Evolutionary conservation across 345 rosid genomes (phyloP).

Genomic region (Eucalyptus guilfoylei): DNA sequence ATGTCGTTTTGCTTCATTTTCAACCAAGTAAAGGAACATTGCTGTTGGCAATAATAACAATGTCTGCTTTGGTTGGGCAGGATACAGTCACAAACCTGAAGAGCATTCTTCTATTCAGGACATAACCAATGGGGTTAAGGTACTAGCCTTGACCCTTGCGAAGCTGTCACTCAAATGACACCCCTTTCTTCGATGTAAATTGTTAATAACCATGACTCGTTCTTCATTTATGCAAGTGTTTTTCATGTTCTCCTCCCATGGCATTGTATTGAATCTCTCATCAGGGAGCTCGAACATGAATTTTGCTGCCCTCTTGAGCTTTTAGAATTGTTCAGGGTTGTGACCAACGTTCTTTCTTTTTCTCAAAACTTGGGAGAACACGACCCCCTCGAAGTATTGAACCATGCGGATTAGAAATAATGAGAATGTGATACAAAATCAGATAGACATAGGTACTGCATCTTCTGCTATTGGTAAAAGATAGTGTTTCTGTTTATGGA

Average conservation of each 20-base stretch:
- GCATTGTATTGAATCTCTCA: background rate
- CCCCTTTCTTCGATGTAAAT: background rate
- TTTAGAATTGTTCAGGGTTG: background rate
- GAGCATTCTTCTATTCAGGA: conserved; percentile 59
- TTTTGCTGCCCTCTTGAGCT: background rate
- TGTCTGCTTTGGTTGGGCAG: conserved; percentile 25
- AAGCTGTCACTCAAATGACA: conserved; percentile 37
- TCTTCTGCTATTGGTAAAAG: background rate
- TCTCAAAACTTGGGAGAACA: background rate
- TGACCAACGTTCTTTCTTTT: background rate
- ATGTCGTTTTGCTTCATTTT: background rate
- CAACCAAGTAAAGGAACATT: background rate
- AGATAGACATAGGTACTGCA: background rate
- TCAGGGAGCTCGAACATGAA: background rate
- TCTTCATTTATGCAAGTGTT: background rate
- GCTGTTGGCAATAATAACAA: background rate
- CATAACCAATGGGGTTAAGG: conserved; percentile 75
- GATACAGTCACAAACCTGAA: conserved; percentile 95
- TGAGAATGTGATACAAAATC: background rate
- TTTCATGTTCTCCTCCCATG: background rate
- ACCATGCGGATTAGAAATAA: background rate
- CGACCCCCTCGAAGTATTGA: background rate
- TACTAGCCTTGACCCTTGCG: conserved; percentile 62
- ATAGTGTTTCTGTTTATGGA: background rate
- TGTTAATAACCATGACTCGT: background rate